These are phyloP conservation scores for Cladosporium sp. DNA, from an alignment of 2,329 filamentous ascomycete genomes.

Conservation along the genomic window DNA sequence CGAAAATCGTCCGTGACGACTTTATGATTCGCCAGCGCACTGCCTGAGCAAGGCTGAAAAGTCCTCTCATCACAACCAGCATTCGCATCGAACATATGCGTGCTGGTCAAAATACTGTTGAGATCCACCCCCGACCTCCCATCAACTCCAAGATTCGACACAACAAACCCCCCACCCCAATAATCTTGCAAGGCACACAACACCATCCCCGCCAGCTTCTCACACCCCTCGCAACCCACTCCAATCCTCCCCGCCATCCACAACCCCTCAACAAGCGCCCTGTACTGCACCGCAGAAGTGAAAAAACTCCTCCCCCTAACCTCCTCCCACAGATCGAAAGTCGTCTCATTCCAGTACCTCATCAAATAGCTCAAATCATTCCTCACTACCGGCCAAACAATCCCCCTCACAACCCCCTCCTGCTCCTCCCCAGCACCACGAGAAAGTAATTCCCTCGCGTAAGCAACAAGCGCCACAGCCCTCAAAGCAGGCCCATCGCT, in stretches of 20 bases:
- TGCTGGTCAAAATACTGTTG: slow-evolving; percentile 58
- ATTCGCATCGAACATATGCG: slow-evolving; percentile 62
- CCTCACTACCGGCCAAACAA: slow-evolving; percentile 68
- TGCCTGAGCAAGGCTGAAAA: slow-evolving; percentile 70
- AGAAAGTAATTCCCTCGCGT: slow-evolving; percentile 65
- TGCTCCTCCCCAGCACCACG: too few relatives aligned
- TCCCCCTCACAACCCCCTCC: slow-evolving; percentile 44
- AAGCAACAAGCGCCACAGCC: slow-evolving; percentile 67
- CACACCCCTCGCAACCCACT: slow-evolving; percentile 57
- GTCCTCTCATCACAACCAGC: slow-evolving; percentile 61
- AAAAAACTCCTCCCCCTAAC: slow-evolving; percentile 75
- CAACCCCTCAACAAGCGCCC: slow-evolving; percentile 61
- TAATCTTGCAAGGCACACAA: slow-evolving; percentile 71
- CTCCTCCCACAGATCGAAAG: slow-evolving; percentile 82
- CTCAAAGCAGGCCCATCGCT: slow-evolving; percentile 74
- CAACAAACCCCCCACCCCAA: slow-evolving; percentile 64
- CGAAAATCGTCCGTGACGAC: slow-evolving; percentile 72
- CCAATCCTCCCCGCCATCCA: slow-evolving; percentile 62
- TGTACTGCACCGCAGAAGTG: slow-evolving; percentile 65
- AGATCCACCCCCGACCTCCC: slow-evolving; percentile 66
- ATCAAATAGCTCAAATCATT: slow-evolving; percentile 75
- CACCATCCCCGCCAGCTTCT: slow-evolving; percentile 62
- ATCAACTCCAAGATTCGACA: slow-evolving; percentile 64
- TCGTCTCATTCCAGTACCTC: slow-evolving; percentile 60
- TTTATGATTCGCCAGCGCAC: slow-evolving; percentile 67